Evolutionary conservation across 495 filamentous ascomycete genomes (phyloP), one percentile per base, ranked within the genome.

Genomic region (Annulohypoxylon maeteangense): DNA sequence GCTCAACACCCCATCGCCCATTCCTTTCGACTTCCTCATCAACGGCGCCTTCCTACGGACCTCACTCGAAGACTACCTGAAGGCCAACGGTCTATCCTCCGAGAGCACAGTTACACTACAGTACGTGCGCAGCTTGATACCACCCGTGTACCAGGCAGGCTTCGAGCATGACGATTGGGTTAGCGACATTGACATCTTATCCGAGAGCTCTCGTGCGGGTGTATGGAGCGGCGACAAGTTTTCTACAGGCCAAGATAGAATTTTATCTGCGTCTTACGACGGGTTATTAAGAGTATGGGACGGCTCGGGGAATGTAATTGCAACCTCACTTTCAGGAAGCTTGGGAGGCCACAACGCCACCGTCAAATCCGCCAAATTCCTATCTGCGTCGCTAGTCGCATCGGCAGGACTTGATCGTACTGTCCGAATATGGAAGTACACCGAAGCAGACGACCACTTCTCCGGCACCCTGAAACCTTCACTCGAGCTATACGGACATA

Each of bases 111-210:
- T 99, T 29, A 91, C 90, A 32, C 87, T 99, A 47, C 94, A 98
- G 83, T 99, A 98, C 82, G 93, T 97, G 7, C 90, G 93, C 65
- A 94, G 93, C 58, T 82, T 96, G 57, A 90, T 97, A 76, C 95
- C 95, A 0, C 96, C 95, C 20, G 82, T 90, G 11, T 92, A 93
- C 77, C 88, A 94, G 44, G 88, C 94, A 5, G 92, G 91, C 60
- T 98, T 96, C 79, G 88, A 97, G 81, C 94, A 98, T 76, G 94
- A 98, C 74, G 95, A 98, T 75, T 99, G 95, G 95, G 91, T 99
- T 32, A 91, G 90, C 77, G 85, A 88, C n/a, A 91, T 97, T n/a
- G 93, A 97, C 74, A 88, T 97, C 4, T 86, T 95, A 18, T 94
- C 92, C 0, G 78, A 71, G 18, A 88, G 84, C 34, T 93, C 90